These are phyloP conservation scores for Flaveria brownii DNA, from an alignment of 129 eudicot species.

Conservation along the genomic window DNA sequence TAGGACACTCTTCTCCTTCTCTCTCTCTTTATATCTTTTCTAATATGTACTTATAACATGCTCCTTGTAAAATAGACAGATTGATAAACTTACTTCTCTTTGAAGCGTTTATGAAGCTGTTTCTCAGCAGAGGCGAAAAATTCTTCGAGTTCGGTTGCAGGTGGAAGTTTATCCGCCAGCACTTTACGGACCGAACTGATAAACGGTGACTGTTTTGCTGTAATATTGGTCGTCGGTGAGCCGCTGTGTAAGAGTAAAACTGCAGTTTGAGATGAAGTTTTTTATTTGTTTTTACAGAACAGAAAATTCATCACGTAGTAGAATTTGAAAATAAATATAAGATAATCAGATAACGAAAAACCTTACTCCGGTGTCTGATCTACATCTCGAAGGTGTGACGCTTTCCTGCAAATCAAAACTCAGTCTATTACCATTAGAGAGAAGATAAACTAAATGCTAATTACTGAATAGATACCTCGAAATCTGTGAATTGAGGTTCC, in stretches of 20 bases:
- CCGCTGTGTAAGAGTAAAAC: conserved; percentile 1
- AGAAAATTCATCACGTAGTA: not conserved
- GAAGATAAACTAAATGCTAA: not conserved
- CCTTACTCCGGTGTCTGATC: too few species aligned
- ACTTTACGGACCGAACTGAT: conserved; percentile 38
- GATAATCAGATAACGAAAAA: not conserved
- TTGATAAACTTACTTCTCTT: conserved; percentile 44
- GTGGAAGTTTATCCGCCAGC: conserved; percentile 48
- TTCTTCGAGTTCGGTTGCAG: conserved; percentile 61
- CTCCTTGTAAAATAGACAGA: not conserved
- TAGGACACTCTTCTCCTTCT: too few species aligned
- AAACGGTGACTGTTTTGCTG: conserved; percentile 28
- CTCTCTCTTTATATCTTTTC: too few species aligned
- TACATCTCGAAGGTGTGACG: not conserved
- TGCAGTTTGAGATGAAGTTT: not conserved
- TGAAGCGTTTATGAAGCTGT: conserved; percentile 47
- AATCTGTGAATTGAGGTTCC: conserved; percentile 43
- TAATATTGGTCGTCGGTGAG: conserved; percentile 22
- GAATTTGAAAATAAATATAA: not conserved
- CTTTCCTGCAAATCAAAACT: conserved; percentile 33
- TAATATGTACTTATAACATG: too few species aligned
- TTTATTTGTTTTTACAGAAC: not conserved
- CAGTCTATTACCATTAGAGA: not conserved
- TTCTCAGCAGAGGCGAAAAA: conserved; percentile 66
- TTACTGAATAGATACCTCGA: conserved; percentile 45